Conservation (phyloP, 2,329 filamentous ascomycete genomes). For the Exophiala viscosa region DNA sequence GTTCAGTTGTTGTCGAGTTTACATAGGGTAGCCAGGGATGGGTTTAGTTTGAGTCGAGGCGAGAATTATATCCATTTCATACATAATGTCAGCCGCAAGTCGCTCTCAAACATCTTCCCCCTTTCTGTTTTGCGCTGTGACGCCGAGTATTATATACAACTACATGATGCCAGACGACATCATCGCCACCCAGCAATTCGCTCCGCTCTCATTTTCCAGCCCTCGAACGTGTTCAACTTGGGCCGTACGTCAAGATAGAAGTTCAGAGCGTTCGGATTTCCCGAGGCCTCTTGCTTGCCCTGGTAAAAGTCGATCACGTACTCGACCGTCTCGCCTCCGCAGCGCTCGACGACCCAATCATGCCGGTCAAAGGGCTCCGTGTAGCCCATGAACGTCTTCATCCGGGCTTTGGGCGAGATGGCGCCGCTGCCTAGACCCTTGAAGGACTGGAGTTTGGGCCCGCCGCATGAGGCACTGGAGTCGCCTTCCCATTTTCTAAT, state of each 20-base stretch:
- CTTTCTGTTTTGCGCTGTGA: background rate
- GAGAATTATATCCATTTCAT: conserved; percentile 8
- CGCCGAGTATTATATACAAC: background rate
- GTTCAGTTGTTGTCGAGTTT: too few species aligned
- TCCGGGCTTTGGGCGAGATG: conserved; percentile 76
- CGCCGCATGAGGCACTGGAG: conserved; percentile 52
- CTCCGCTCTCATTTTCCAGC: conserved; percentile 54
- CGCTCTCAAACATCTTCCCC: background rate
- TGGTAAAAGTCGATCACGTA: conserved; percentile 99
- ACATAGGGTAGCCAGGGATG: too few species aligned
- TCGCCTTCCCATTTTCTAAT: conserved; percentile 79
- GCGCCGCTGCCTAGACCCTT: conserved; percentile 56
- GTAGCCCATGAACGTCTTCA: conserved; percentile 71
- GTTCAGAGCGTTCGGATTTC: conserved; percentile 46
- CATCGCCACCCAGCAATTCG: conserved; percentile 33
- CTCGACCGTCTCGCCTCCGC: conserved; percentile 69
- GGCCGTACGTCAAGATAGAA: conserved; percentile 65
- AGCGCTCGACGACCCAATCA: conserved; percentile 95
- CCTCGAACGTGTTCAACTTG: conserved; percentile 62
- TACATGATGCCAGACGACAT: background rate
- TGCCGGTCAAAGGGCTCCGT: conserved; percentile 89
- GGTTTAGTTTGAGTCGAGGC: background rate
- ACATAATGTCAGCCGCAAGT: background rate
- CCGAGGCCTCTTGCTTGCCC: conserved; percentile 50
- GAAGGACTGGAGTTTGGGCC: conserved; percentile 80